phyloP scores from a whole-genome alignment of 164 flowering plant species.

The Vitis cinerea region DNA sequence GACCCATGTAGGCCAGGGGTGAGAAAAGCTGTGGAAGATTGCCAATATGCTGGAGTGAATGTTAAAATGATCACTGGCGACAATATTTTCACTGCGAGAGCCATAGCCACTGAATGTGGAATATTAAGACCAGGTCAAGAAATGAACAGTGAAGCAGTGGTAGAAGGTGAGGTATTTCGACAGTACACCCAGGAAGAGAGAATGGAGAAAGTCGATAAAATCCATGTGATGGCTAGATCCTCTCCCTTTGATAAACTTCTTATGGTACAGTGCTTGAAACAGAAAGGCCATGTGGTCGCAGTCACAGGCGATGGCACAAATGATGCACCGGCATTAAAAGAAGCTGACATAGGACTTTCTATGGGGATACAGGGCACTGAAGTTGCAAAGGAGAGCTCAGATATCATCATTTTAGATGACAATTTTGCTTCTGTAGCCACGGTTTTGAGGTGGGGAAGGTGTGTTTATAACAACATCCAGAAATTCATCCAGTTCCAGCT shows the following conservation, averaged over 20 bases:
- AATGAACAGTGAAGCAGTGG: slow-evolving; percentile 24
- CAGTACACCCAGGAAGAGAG: slow-evolving; percentile 43
- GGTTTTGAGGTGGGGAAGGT: slow-evolving; percentile 58
- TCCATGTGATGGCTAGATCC: slow-evolving; percentile 68
- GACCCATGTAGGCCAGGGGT: slow-evolving; percentile 66
- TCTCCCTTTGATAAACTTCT: slow-evolving; percentile 69
- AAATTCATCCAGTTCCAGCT: slow-evolving; percentile 78
- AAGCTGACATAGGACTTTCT: slow-evolving; percentile 63
- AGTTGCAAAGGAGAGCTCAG: slow-evolving; percentile 74
- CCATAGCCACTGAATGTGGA: slow-evolving; percentile 68
- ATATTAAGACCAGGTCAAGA: slow-evolving; percentile 31
- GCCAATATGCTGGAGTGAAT: slow-evolving; percentile 49
- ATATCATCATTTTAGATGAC: slow-evolving; percentile 61
- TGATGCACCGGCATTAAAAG: slow-evolving; percentile 59
- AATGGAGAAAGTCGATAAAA: slow-evolving; percentile 42
- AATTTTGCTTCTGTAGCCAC: slow-evolving; percentile 55
- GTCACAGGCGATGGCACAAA: slow-evolving; percentile 70
- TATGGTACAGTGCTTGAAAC: slow-evolving; percentile 59
- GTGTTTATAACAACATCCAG: slow-evolving; percentile 65
- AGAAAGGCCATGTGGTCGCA: slow-evolving; percentile 69
- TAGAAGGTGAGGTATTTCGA: slow-evolving; percentile 55
- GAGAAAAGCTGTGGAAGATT: slow-evolving; percentile 45
- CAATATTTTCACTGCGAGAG: slow-evolving; percentile 59
- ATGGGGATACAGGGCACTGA: slow-evolving; percentile 73
- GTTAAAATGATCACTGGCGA: slow-evolving; percentile 72